A percentile compares a stretch with the other conserved stretches of the same genome.
phyloP scores from a whole-genome alignment of 768 basidiomycete genomes.

The Kwoniella botswanensis region DNA sequence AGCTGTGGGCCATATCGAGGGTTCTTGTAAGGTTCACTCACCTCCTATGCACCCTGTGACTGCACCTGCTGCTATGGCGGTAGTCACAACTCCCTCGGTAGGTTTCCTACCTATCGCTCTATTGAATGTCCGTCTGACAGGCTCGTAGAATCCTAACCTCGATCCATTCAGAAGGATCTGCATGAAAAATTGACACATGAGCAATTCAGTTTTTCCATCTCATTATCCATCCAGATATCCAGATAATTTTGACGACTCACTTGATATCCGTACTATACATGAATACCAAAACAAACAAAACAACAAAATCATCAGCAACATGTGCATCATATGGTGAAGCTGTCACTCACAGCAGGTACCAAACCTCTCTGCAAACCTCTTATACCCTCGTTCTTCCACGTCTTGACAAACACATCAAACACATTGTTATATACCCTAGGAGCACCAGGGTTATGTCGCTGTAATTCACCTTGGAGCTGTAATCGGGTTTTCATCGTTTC shows the following conservation, averaged over 20 bases:
- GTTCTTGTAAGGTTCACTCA: conserved; percentile 52
- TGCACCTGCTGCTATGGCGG: conserved; percentile 85
- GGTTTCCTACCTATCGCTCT: conserved; percentile 68
- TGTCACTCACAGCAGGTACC: conserved; percentile 74
- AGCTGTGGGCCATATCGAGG: no score
- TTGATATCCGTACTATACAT: conserved; percentile 82
- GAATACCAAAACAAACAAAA: no score
- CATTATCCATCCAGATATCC: no score
- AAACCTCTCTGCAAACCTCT: conserved; percentile 92
- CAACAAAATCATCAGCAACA: neutral
- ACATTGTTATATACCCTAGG: conserved; percentile 84
- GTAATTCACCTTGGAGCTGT: conserved; percentile 93
- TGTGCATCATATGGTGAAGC: neutral
- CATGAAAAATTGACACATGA: no score
- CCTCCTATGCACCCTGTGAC: conserved; percentile 89
- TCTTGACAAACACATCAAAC: conserved; percentile 84
- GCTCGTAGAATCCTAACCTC: conserved; percentile 96
- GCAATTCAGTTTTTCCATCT: no score
- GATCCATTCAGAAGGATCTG: conserved; percentile 92
- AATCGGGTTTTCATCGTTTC: conserved; percentile 89
- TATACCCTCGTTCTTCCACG: conserved; percentile 86
- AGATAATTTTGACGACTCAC: conserved; percentile 60
- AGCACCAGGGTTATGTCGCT: conserved; percentile 63
- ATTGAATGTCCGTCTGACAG: conserved; percentile 77
- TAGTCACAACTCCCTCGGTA: conserved; percentile 71